Evolutionary conservation across 2,329 filamentous ascomycete species (phyloP).

Genomic region (Golovinomyces cichoracearum): DNA sequence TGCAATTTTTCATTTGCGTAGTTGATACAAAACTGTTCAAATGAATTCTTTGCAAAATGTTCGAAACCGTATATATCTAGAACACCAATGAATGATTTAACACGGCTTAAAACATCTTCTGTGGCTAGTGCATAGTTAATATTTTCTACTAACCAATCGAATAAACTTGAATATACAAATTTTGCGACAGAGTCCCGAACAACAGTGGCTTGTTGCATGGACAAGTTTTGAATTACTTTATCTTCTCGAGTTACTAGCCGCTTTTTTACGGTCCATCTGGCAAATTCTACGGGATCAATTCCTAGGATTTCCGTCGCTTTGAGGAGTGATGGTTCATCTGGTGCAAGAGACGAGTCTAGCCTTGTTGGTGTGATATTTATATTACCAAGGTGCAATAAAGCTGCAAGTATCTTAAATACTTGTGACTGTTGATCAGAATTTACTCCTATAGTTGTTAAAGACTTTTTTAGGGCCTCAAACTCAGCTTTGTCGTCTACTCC

Average conservation of each 20-base stretch:
- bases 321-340: conserved; percentile 57
- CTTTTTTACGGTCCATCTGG: conserved; percentile 98
- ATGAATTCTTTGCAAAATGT: conserved; percentile 98
- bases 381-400: conserved; percentile 81
- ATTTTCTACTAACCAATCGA: conserved; percentile 96
- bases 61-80: conserved; percentile 99
- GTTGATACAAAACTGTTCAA: conserved; percentile 99
- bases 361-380: conserved; percentile 82
- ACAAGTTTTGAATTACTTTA: conserved; percentile 90
- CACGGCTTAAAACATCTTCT: conserved; percentile 57
- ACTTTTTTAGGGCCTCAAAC: conserved; percentile 67
- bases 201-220: conserved; percentile 74
- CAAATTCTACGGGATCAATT: conserved; percentile 63
- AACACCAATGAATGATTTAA: conserved; percentile 83
- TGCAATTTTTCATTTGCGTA: conserved; percentile 98
- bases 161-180: conserved; percentile 92
- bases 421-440: conserved; percentile 44
- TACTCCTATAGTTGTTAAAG: conserved; percentile 71
- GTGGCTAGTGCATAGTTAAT: conserved; percentile 82
- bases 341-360: conserved; percentile 59
- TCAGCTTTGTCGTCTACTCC: conserved; percentile 90
- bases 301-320: conserved; percentile 67
- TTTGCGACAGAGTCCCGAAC: conserved; percentile 95
- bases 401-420: conserved; percentile 76
- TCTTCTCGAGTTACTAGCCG: conserved; percentile 88